Base-by-base conservation (phyloP, 495 filamentous ascomycete species). In the Platismatia glauca region DNA sequence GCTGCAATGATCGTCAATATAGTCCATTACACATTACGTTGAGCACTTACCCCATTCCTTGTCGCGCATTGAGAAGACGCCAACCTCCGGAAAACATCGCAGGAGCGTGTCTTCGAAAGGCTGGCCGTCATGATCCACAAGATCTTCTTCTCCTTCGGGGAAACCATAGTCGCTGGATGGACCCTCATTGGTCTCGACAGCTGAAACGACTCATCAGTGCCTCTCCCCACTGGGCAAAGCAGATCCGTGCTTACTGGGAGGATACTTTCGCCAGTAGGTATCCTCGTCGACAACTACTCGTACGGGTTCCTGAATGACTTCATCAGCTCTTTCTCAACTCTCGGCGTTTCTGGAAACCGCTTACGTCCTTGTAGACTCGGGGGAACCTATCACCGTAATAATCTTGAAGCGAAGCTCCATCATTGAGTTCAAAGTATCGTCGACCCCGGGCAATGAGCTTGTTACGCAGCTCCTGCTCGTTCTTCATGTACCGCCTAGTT, bases 61-160 rank as follows among this genome's bases (percentile, higher is more conserved):
- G 46, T 65, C 61, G 22, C 65, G 57, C 43, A 67, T 31, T 4
- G 65, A 67, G 52, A 61, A 65, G 12, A 65, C 64, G 3, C 64
- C 64, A n/a, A 66, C 60, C 58, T 63, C 57, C 29, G 64, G 60
- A 27, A 66, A 66, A 22, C 64, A 66, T 18, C 64, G 60, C 15
- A 63, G 38, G 1, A 66, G 57, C 9, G 64, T 66, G 7, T 52
- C 38, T 9, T 66, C 60, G 12, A 60, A 31, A 44, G 64, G 64
- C 15, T 52, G 43, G 13, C 56, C 60, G 11, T 59, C 31, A 13
- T 63, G 46, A 56, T 63, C 64, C 5, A 59, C 43, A 31, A 66
- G 61, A 6, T 55, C 52, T 39, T 66, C 60, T 52, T 66, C 60
- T 18, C 57, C 64, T 20, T 50, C 41, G 0, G 64, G 56, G 37